phyloP scores from a whole-genome alignment of 768 basidiomycete genomes.

The Tephrocybe rancida region DNA sequence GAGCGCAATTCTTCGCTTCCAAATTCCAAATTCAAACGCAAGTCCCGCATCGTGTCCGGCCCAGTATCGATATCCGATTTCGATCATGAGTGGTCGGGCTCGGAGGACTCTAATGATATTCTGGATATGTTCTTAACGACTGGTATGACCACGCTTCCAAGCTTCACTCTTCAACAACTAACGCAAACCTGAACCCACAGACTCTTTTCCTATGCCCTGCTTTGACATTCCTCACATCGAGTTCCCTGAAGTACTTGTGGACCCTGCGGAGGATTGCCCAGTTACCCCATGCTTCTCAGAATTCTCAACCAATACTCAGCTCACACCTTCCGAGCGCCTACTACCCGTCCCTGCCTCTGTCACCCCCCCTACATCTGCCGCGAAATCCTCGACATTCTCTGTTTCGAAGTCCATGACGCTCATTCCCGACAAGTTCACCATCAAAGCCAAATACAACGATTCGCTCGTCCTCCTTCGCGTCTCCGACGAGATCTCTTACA shows the following conservation, averaged over 20 bases:
- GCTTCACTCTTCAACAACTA: background rate
- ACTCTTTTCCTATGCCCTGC: slow-evolving; percentile 43
- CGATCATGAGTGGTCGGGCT: slow-evolving; percentile 40
- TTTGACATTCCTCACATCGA: slow-evolving; percentile 32
- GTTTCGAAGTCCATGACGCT: slow-evolving; percentile 25
- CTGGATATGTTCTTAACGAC: slow-evolving; percentile 30
- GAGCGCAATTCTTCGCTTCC: slow-evolving; percentile 10
- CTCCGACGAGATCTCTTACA: slow-evolving; percentile 45
- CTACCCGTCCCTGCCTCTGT: slow-evolving; percentile 1
- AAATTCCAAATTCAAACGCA: slow-evolving; percentile 1
- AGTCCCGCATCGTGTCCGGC: slow-evolving; percentile 31
- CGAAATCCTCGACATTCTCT: slow-evolving; percentile 28
- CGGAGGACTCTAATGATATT: slow-evolving; percentile 32
- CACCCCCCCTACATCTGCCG: slow-evolving; percentile 12
- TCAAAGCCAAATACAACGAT: slow-evolving; percentile 69
- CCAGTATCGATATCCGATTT: slow-evolving; percentile 42
- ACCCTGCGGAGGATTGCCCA: slow-evolving; percentile 14
- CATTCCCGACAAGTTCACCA: slow-evolving; percentile 38
- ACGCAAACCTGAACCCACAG: slow-evolving; percentile 22
- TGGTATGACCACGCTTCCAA: slow-evolving; percentile 25
- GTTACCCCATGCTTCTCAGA: slow-evolving; percentile 9
- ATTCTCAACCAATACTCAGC: slow-evolving; percentile 5
- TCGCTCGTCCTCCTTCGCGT: slow-evolving; percentile 65
- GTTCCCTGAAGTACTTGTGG: slow-evolving; percentile 35
- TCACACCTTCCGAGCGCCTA: slow-evolving; percentile 2